A percentile compares a stretch with the other conserved stretches of the same genome.
Conservation (phyloP, 305 asterid species). For the Plantago lanceolata region DNA sequence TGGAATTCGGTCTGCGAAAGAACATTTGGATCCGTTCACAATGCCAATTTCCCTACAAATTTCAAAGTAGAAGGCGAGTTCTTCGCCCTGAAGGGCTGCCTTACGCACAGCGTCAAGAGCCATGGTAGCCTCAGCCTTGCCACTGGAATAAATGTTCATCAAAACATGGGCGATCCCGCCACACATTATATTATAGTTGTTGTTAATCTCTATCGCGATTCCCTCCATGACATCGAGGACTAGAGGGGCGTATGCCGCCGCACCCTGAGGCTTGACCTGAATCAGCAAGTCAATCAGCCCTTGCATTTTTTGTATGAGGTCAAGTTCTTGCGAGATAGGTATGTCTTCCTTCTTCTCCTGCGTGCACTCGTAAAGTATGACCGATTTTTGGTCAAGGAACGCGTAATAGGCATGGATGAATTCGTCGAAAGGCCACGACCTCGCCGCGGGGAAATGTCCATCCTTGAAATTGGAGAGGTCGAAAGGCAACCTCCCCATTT, state of each 20-base stretch:
- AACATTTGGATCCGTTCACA: conserved; percentile 40
- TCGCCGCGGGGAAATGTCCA: conserved; percentile 25
- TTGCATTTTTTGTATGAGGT: conserved; percentile 43
- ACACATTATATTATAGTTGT: conserved; percentile 54
- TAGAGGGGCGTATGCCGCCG: conserved; percentile 38
- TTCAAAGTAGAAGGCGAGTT: conserved; percentile 48
- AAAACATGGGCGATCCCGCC: conserved; percentile 54
- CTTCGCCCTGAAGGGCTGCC: conserved; percentile 53
- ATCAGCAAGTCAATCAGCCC: conserved; percentile 48
- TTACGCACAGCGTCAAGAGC: conserved; percentile 52
- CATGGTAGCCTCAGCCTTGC: conserved; percentile 42
- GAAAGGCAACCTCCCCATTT: conserved; percentile 67
- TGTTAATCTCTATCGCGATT: conserved; percentile 51
- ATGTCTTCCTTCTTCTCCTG: conserved; percentile 20
- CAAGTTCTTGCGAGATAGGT: conserved; percentile 40
- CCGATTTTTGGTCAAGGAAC: conserved; percentile 67
- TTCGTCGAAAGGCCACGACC: conserved; percentile 43
- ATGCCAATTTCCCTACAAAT: conserved; percentile 54
- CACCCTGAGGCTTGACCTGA: conserved; percentile 46
- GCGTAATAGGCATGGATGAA: conserved; percentile 63
- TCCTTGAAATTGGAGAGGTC: conserved; percentile 63
- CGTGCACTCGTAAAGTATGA: conserved; percentile 28
- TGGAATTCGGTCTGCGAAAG: conserved; percentile 47
- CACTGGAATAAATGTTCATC: conserved; percentile 42
- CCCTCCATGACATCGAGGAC: conserved; percentile 62